These are phyloP conservation scores for Clarkia xantiana DNA, from an alignment of 345 rosid genomes.

Conservation along the genomic window DNA sequence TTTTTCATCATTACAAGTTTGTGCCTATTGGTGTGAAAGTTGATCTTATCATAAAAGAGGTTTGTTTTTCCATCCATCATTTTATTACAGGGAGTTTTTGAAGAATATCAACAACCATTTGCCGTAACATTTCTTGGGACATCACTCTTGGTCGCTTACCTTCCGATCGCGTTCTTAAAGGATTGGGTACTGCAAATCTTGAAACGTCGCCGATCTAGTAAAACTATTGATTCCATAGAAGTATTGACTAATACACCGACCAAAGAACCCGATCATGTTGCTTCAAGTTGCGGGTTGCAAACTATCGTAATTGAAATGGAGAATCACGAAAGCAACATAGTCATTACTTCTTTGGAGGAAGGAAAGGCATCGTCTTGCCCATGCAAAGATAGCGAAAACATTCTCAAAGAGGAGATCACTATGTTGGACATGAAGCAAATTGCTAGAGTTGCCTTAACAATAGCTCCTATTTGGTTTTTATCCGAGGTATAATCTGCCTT, in stretches of 20 bases:
- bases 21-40: neutral
- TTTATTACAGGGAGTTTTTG: conserved; percentile 16
- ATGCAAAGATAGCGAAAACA: neutral
- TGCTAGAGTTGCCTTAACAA: conserved; percentile 5
- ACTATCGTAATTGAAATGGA: conserved; percentile 6
- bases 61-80: neutral
- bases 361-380: conserved; percentile 4
- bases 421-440: conserved; percentile 8
- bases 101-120: conserved; percentile 19
- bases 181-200: conserved; percentile 12
- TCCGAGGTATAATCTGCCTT: conserved; percentile 19
- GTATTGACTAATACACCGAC: neutral
- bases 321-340: neutral
- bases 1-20: no score
- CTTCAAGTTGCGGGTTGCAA: neutral
- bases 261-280: neutral
- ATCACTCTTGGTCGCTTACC: conserved; percentile 25
- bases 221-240: neutral
- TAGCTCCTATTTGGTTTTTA: conserved; percentile 32
- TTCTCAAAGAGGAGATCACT: neutral
- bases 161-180: conserved; percentile 26
- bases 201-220: neutral
- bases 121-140: conserved; percentile 24
- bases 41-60: neutral
- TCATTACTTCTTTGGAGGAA: conserved; percentile 1